Evolutionary conservation across 2,329 filamentous ascomycete genomes (phyloP).

Genomic region (Fusarium citri): DNA sequence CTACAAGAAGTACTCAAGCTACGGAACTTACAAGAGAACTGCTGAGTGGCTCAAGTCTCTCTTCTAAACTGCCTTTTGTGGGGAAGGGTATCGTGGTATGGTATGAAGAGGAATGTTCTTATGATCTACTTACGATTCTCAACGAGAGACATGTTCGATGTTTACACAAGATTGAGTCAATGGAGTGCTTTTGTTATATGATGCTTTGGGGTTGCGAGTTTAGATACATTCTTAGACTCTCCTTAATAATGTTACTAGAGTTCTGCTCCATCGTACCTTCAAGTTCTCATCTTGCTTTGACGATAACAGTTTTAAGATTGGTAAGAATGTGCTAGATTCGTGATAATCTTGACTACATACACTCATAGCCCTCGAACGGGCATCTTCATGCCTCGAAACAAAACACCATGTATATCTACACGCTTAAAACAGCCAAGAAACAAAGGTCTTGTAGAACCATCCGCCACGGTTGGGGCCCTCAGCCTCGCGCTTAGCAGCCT

Average conservation of each 20-base stretch:
- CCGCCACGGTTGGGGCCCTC: slow-evolving; percentile 42
- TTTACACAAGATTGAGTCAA: neutral
- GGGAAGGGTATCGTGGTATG: neutral
- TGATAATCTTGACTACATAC: slow-evolving; percentile 27
- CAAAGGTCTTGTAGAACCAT: slow-evolving; percentile 54
- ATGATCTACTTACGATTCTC: slow-evolving; percentile 34
- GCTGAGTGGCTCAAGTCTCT: slow-evolving; percentile 25
- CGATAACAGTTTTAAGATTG: neutral
- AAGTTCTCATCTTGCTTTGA: neutral
- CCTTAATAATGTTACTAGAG: slow-evolving; percentile 24
- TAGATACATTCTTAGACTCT: slow-evolving; percentile 27
- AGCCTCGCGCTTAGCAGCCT: slow-evolving; percentile 47
- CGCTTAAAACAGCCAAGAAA: slow-evolving; percentile 54
- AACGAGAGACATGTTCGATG: slow-evolving; percentile 30
- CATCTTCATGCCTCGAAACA: slow-evolving; percentile 12
- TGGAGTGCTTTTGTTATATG: neutral
- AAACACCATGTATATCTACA: neutral
- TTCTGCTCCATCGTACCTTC: neutral
- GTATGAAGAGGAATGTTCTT: slow-evolving; percentile 27
- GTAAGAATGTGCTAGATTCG: slow-evolving; percentile 15
- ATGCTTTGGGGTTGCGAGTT: neutral
- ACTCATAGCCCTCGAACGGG: slow-evolving; percentile 17
- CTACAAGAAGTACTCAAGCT: slow-evolving; percentile 29
- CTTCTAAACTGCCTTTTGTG: slow-evolving; percentile 14
- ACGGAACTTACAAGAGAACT: slow-evolving; percentile 35